Percentiles rank a stretch among this genome's conserved stretches.
phyloP scores from a whole-genome alignment of 75 land plant species.

The Azolla pinnata region DNA sequence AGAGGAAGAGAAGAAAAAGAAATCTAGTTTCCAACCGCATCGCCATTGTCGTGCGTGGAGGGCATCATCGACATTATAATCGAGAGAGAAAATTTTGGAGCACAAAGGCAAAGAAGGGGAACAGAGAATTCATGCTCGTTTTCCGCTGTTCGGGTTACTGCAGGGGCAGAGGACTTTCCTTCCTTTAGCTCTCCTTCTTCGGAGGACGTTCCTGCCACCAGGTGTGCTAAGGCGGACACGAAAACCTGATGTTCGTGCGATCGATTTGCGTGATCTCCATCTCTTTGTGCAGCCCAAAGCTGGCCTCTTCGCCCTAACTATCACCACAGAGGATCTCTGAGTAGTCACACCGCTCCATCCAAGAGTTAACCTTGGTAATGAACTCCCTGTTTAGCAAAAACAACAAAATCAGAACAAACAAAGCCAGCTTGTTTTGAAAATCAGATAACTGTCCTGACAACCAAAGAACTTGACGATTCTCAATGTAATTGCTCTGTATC shows the following conservation, averaged over 20 bases:
- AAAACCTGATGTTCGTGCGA: slow-evolving; percentile 81
- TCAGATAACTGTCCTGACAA: no score
- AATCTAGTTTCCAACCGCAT: no score
- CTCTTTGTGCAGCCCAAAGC: slow-evolving; percentile 72
- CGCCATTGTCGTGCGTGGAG: no score
- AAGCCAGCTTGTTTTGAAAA: no score
- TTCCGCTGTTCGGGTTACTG: slow-evolving; percentile 68
- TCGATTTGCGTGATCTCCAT: slow-evolving; percentile 75
- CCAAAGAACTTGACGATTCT: no score
- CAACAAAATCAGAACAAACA: neutral
- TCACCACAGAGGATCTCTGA: slow-evolving; percentile 11
- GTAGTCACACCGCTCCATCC: neutral
- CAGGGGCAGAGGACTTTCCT: slow-evolving; percentile 61
- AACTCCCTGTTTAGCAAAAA: slow-evolving; percentile 10
- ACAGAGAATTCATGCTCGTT: slow-evolving; percentile 51
- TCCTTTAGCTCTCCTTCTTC: slow-evolving; percentile 79
- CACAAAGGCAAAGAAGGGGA: no score
- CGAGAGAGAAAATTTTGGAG: no score
- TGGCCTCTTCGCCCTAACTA: slow-evolving; percentile 65
- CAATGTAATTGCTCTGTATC: no score
- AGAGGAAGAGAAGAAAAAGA: no score
- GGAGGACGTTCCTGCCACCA: slow-evolving; percentile 60
- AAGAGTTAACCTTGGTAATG: slow-evolving; percentile 7
- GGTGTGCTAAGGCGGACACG: slow-evolving; percentile 69
- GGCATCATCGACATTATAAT: no score